These are phyloP conservation scores for Claviceps monticola DNA, from an alignment of 2,329 filamentous ascomycete genomes.

Conservation along the genomic window DNA sequence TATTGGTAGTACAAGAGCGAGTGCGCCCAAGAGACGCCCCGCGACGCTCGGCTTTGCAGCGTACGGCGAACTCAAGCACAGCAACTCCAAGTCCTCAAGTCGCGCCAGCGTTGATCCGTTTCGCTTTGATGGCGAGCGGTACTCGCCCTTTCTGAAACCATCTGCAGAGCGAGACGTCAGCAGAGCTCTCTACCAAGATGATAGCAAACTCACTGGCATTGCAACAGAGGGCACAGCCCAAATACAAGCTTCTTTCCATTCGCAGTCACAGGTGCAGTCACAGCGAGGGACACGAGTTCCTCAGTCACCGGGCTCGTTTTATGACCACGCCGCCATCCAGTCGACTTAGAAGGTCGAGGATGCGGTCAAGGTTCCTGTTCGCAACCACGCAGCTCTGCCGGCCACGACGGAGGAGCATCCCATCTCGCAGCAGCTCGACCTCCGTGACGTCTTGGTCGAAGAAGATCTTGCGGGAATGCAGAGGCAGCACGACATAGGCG, in stretches of 20 bases:
- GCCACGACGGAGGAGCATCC: constrained; percentile 3
- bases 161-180: constrained; percentile 30
- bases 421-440: constrained; percentile 1
- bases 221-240: background rate
- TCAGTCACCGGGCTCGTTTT: constrained; percentile 16
- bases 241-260: background rate
- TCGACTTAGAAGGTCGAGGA: constrained; percentile 28
- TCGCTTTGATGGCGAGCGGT: constrained; percentile 28
- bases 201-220: constrained; percentile 9
- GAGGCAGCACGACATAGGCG: constrained; percentile 9
- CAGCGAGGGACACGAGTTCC: background rate
- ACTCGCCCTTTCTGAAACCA: constrained; percentile 23
- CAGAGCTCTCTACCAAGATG: constrained; percentile 20
- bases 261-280: background rate
- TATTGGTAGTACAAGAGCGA: background rate
- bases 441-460: background rate
- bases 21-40: constrained; percentile 5
- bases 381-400: constrained; percentile 6
- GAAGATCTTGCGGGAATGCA: constrained; percentile 3
- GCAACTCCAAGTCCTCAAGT: constrained; percentile 18
- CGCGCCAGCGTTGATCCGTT: constrained; percentile 29
- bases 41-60: constrained; percentile 3
- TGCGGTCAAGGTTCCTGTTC: constrained; percentile 22
- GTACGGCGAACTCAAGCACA: constrained; percentile 4
- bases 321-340: constrained; percentile 22